Evolutionary conservation across 257 asterid genomes (phyloP), one percentile per base, ranked within the genome.

Genomic region (Solanum piurae): DNA sequence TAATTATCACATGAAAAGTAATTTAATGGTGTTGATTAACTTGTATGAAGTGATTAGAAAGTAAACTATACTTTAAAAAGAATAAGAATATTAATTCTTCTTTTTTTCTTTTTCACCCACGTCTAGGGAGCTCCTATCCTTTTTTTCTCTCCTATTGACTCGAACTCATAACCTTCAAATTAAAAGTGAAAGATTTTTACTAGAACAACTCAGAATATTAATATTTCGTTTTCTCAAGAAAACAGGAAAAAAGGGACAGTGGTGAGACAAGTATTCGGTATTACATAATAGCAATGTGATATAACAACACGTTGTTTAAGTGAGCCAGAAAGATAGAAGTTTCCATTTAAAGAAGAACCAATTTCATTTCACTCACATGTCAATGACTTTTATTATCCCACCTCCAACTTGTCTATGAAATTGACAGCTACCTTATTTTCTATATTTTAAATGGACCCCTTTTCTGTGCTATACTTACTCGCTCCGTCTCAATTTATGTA

Each of bases 401-500:
- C 83, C 91, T 90, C 94, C 94, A 86, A 92, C 75, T 90, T 92
- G 94, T 91, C 75, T 89, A 52, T 92, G 96, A 94, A 92, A 60
- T 91, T 5, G 96, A 94, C 96, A 90, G 60, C 90, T 90, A 88
- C 93, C 97, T 40, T 87, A 89, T 77, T 91, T 88, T 88, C 86
- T 52, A 18, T 9, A 89, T 89, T 91, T 72, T 88, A 84, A 42
- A 88, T 79, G 66, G 90, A 89, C 83, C 83, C 93, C 90, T 60
- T 87, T 33, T 25, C 13, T 64, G 20, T 83, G 49, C 27, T 3
- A 66, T 11, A 83, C 12, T 5, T 58, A 58, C 4, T 55, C 9
- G 9, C 64, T 62, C 13, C 12, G 12, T 10, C 13, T 23, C 29
- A 60, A 23, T 9, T 62, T 8, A 20, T 18, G 64, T 55, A 5